Conservation (phyloP, 140 eudicot species). For the Stevia rebaudiana region DNA sequence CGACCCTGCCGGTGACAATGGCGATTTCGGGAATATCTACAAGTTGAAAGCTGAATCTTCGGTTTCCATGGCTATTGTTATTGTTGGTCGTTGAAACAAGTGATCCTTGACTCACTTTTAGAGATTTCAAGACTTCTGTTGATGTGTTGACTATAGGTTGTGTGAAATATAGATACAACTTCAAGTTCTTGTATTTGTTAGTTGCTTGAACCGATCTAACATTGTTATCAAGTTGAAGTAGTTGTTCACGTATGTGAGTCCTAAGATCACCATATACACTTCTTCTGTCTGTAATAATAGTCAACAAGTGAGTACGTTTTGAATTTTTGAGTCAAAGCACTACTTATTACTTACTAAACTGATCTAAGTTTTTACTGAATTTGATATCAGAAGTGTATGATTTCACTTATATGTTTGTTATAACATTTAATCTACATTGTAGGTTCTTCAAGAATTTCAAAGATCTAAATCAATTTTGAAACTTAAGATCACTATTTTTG, state of each 20-base stretch:
- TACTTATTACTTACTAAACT: not conserved
- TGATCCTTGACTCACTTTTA: conserved; percentile 61
- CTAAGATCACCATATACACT: conserved; percentile 55
- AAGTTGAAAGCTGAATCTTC: conserved; percentile 83
- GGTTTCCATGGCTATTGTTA: conserved; percentile 45
- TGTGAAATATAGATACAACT: conserved; percentile 67
- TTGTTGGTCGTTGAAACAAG: conserved; percentile 48
- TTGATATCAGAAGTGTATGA: not conserved
- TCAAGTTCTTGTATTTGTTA: conserved; percentile 49
- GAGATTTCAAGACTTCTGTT: conserved; percentile 53
- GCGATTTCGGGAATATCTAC: conserved; percentile 38
- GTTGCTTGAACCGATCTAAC: conserved; percentile 86
- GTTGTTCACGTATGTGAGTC: conserved; percentile 71
- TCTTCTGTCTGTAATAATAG: conserved; percentile 62
- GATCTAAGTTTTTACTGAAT: not conserved
- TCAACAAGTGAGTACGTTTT: conserved; percentile 4
- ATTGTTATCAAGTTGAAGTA: conserved; percentile 53
- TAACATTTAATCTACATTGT: not conserved
- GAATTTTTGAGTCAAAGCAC: conserved; percentile 24
- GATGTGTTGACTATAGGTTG: conserved; percentile 77
- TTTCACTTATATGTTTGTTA: not conserved
- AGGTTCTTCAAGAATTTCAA: not conserved
- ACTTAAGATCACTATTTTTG: conserved; percentile 5
- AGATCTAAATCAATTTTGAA: not conserved
- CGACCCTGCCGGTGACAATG: conserved; percentile 51